phyloP scores from a whole-genome alignment of 2,329 filamentous ascomycete genomes.

The Aspergillus carbonarius region DNA sequence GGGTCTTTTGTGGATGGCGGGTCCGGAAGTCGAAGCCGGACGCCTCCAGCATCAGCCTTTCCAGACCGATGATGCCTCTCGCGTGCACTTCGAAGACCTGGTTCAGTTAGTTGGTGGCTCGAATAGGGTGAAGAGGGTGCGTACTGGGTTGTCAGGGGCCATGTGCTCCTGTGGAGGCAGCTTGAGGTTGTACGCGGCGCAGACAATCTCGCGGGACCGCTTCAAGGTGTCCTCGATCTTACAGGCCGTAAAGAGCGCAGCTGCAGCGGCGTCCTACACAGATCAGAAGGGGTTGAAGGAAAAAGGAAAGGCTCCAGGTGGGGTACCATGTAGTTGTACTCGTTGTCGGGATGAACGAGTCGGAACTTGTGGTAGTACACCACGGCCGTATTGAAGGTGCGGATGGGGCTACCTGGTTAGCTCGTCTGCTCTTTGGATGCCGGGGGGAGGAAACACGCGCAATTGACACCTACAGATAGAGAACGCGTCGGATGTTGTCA shows the following conservation, averaged over 20 bases:
- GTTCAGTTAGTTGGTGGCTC: not conserved
- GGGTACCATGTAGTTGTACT: conserved; percentile 70
- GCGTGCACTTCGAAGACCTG: conserved; percentile 78
- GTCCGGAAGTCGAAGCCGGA: conserved; percentile 92
- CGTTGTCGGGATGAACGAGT: conserved; percentile 76
- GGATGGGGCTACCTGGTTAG: conserved; percentile 64
- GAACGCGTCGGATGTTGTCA: conserved; percentile 73
- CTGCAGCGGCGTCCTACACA: conserved; percentile 74
- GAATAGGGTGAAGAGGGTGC: conserved; percentile 17
- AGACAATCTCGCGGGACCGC: conserved; percentile 90
- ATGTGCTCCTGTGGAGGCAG: conserved; percentile 64
- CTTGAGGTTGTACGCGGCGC: conserved; percentile 84
- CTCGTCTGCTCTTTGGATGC: not conserved
- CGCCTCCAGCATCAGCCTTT: conserved; percentile 88
- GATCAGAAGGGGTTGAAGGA: conserved; percentile 4
- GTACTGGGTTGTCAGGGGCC: conserved; percentile 78
- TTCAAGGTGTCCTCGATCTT: conserved; percentile 98
- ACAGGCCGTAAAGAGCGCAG: conserved; percentile 87
- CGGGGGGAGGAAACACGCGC: not conserved
- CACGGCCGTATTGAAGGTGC: conserved; percentile 87
- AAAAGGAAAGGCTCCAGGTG: conserved; percentile 3
- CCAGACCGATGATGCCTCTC: conserved; percentile 81
- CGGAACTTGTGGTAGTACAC: conserved; percentile 94
- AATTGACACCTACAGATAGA: conserved; percentile 67
- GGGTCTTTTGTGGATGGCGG: conserved; percentile 78